Base-by-base conservation (phyloP, 305 asterid species). In the Fraxinus baroniana region DNA sequence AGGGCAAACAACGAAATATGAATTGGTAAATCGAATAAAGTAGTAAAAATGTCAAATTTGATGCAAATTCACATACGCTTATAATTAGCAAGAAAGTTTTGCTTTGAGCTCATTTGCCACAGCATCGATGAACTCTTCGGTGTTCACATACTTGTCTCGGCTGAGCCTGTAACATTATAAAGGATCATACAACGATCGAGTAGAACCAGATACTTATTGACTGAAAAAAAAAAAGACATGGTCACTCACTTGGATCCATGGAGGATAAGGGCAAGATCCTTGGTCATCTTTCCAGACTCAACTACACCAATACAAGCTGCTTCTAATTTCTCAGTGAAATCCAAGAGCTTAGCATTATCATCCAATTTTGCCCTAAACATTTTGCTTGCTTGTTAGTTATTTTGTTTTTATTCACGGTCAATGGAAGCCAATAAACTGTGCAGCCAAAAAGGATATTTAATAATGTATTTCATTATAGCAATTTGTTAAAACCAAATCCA, bases 241-340 rank as follows among this genome's bases (percentile, higher is more conserved):
- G 71, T 75, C 35, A 78, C 91, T 87, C 90, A 94, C 99, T 91
- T 91, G 85, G 98, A 89, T 82, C 99, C 99, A 78, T 94, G 95
- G 90, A 87, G 90, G 80, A 96, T 90, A 68, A 96, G 98, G 83
- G 99, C 97, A 72, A 96, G 95, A 88, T 96, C 99, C 89, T 96
- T 96, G 52, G 99, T 96, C 99, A 96, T 96, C 91, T 94, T 94
- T 7, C 97, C 98, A 15, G 97, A 88, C 84, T 96, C 99, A 70
- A 94, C 99, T 3, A 91, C 92, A 81, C 98, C 91, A 78, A 94
- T 64, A 84, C 99, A 94, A 41, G 99, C 98, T 60, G 93, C 93
- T 88, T 96, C 99, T 78, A 96, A 81, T 80, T 96, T 96, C 92
- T 92, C 97, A 26, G 97, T 88, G 91, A 94, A 96, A 74, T 91